These are phyloP conservation scores for Diaporthe citri DNA, from an alignment of 2,329 filamentous ascomycete genomes.

Conservation along the genomic window DNA sequence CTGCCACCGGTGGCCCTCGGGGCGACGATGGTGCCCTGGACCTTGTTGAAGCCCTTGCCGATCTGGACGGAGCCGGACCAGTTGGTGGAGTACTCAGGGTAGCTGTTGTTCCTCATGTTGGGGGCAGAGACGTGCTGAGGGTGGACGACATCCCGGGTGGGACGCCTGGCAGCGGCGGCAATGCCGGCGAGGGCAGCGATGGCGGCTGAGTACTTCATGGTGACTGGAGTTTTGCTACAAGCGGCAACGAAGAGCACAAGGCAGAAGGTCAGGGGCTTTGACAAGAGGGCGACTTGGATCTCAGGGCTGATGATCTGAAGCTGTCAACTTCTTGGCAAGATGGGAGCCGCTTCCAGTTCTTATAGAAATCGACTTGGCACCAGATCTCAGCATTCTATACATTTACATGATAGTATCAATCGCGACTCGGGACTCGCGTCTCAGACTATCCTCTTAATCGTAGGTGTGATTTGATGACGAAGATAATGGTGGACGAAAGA, in stretches of 20 bases:
- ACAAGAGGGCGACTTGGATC: constrained; percentile 18
- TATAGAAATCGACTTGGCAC: constrained; percentile 8
- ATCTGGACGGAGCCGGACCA: constrained; percentile 71
- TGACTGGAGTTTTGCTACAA: constrained; percentile 41
- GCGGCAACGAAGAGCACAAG: not conserved
- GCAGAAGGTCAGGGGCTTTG: constrained; percentile 6
- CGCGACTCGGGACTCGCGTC: not conserved
- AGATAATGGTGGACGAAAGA: not conserved
- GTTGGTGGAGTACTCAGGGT: constrained; percentile 66
- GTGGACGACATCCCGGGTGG: constrained; percentile 46
- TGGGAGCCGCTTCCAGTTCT: not conserved
- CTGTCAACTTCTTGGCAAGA: not conserved
- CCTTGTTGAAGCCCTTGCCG: constrained; percentile 63
- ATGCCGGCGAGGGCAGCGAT: constrained; percentile 50
- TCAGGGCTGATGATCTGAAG: constrained; percentile 6
- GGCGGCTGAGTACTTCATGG: constrained; percentile 63
- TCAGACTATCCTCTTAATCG: not conserved
- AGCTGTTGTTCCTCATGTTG: constrained; percentile 52
- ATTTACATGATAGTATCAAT: not conserved
- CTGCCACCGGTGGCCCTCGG: constrained; percentile 59
- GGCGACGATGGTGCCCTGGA: constrained; percentile 61
- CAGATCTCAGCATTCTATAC: not conserved
- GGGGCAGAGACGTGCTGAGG: constrained; percentile 42
- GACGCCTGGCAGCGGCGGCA: constrained; percentile 52
- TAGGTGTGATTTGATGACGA: not conserved